Evolutionary conservation across 768 basidiomycete genomes (phyloP), one percentile per base, ranked within the genome.

Genomic region (Xerocomellus chrysenteron): DNA sequence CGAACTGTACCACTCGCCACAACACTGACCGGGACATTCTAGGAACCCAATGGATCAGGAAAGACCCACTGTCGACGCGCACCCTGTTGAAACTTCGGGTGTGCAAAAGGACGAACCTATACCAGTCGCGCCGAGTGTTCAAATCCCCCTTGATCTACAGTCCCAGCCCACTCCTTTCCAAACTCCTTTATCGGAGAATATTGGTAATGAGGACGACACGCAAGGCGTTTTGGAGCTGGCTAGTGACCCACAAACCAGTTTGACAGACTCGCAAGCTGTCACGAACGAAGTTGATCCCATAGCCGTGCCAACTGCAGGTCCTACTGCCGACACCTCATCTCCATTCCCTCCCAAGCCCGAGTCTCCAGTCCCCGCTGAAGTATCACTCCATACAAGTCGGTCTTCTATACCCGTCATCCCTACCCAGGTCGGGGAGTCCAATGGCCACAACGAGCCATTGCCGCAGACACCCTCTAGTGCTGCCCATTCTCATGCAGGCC

Each of bases 401-500:
- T 43, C 58, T 49, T 56, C 55, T 19, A n/a, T 48, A 3, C 43
- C 64, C 21, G 40, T 39, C 41, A 19, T 50, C 30, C 51, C 57
- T 44, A 14, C 54, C 26, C 61, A 48, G 24, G 55, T 50, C 8
- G 26, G 17, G 28, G 56, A 47, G 41, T 58, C 61, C 37, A 61
- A 68, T 55, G 63, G 54, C 8, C 54, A 56, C 43, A 44, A 46
- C 41, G 62, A 62, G 19, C 24, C 55, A 17, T 51, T 30, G 36
- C 50, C 67, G 21, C 59, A 65, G 26, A 65, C 67, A 21, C 65
- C 73, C 10, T 55, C 61, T 26, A 57, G 55, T 35, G 45, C 54
- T 35, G n/a, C 30, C 40, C 53, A 53, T 46, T 51, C 64, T 26
- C 59, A 71, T 41, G 43, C 66, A 10, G n/a, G 65, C 43, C 85